A percentile compares a stretch with the other conserved stretches of the same genome.
These are phyloP conservation scores for Auriscalpium vulgare DNA, from an alignment of 768 basidiomycete species.

Conservation along the genomic window DNA sequence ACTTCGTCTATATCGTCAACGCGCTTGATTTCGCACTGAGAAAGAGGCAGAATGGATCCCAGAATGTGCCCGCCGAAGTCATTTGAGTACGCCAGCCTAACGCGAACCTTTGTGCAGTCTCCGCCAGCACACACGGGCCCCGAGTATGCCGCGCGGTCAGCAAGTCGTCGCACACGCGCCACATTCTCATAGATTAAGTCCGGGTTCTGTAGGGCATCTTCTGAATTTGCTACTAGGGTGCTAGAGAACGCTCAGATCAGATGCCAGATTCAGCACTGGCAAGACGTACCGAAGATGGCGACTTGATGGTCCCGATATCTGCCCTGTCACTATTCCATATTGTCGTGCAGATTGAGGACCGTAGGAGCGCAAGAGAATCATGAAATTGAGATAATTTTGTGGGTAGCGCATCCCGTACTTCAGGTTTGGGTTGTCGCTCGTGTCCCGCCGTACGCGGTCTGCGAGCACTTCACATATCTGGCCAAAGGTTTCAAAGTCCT, in stretches of 20 bases:
- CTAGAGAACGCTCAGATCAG: background rate
- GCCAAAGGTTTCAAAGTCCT: constrained; percentile 8
- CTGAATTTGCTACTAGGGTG: constrained; percentile 17
- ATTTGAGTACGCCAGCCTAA: constrained; percentile 19
- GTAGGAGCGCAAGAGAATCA: constrained; percentile 13
- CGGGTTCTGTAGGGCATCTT: constrained; percentile 20
- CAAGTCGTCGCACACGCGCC: constrained; percentile 19
- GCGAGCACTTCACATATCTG: constrained; percentile 11
- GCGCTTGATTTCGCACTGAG: constrained; percentile 17
- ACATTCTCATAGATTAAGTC: constrained; percentile 21
- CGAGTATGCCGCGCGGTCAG: constrained; percentile 12
- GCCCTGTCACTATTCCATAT: constrained; percentile 8
- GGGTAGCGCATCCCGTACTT: constrained; percentile 16
- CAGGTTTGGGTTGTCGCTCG: background rate
- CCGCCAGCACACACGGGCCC: constrained; percentile 21
- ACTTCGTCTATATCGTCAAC: constrained; percentile 20
- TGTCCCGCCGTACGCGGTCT: constrained; percentile 4
- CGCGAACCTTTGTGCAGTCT: constrained; percentile 24
- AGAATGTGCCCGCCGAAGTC: constrained; percentile 22
- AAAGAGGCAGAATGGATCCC: constrained; percentile 16
- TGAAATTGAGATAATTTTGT: constrained; percentile 14
- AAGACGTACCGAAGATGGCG: background rate
- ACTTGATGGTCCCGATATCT: background rate
- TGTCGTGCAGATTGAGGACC: constrained; percentile 13
- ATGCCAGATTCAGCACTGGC: background rate